These are phyloP conservation scores for Penicillium vulpinum DNA, from an alignment of 2,329 filamentous ascomycete genomes.

Conservation along the genomic window DNA sequence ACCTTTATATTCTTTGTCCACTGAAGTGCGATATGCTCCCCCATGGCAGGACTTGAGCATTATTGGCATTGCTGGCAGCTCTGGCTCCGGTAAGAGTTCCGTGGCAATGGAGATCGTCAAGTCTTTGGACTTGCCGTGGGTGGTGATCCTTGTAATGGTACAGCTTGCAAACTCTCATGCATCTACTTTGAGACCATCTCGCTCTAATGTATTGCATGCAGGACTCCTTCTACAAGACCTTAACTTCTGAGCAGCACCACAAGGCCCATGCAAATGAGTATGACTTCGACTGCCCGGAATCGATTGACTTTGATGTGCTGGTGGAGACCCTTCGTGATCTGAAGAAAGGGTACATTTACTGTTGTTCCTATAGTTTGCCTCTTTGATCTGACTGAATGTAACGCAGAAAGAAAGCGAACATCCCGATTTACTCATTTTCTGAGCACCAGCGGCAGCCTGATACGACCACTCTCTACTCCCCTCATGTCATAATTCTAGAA, in stretches of 20 bases:
- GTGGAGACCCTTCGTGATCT: slow-evolving; percentile 77
- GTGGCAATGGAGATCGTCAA: slow-evolving; percentile 88
- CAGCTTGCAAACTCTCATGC: slow-evolving; percentile 24
- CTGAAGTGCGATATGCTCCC: slow-evolving; percentile 74
- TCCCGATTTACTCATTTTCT: slow-evolving; percentile 92
- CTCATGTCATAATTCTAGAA: slow-evolving; percentile 91
- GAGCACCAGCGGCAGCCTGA: slow-evolving; percentile 78
- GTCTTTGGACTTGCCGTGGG: slow-evolving; percentile 91
- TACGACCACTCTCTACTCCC: slow-evolving; percentile 90
- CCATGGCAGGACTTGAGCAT: slow-evolving; percentile 97
- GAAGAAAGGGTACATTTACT: slow-evolving; percentile 76
- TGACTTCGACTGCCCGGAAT: slow-evolving; percentile 92
- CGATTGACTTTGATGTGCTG: slow-evolving; percentile 90
- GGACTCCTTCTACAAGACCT: slow-evolving; percentile 96
- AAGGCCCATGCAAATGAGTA: slow-evolving; percentile 87
- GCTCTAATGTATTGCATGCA: slow-evolving; percentile 39
- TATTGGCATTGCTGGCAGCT: slow-evolving; percentile 93
- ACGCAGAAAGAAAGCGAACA: slow-evolving; percentile 62
- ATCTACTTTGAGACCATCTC: neutral
- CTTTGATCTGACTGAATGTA: slow-evolving; percentile 6
- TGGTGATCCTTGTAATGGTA: slow-evolving; percentile 96
- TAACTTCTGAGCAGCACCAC: slow-evolving; percentile 74
- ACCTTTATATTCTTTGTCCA: slow-evolving; percentile 37
- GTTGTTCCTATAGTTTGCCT: neutral
- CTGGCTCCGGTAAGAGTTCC: slow-evolving; percentile 93